These are phyloP conservation scores for Sporothrix brunneoviolacea DNA, from an alignment of 2,329 filamentous ascomycete species.

Conservation along the genomic window DNA sequence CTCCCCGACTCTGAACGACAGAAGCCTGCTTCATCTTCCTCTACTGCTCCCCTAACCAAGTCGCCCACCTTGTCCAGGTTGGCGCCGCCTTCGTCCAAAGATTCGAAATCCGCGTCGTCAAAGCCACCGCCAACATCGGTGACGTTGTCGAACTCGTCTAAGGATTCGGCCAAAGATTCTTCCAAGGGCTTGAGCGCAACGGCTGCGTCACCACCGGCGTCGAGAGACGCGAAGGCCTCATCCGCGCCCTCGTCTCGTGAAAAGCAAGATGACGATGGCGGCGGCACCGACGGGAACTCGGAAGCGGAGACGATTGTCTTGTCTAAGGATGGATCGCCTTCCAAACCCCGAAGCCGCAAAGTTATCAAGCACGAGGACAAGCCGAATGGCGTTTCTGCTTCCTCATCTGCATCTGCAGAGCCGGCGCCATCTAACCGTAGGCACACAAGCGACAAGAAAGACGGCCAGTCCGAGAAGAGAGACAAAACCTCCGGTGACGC, in stretches of 20 bases:
- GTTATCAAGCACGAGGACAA: conserved; percentile 59
- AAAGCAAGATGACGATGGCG: conserved; percentile 37
- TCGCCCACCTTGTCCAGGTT: conserved; percentile 15
- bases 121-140: conserved; percentile 1
- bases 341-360: conserved; percentile 49
- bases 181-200: not conserved
- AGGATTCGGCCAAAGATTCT: not conserved
- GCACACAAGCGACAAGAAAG: conserved; percentile 20
- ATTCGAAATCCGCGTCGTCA: conserved; percentile 5
- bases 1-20: conserved; percentile 30
- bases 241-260: conserved; percentile 25
- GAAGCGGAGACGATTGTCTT: conserved; percentile 68
- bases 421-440: conserved; percentile 5
- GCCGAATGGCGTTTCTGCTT: conserved; percentile 40
- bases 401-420: not conserved
- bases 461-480: conserved; percentile 2
- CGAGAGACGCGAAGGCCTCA: conserved; percentile 27
- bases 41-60: conserved; percentile 22
- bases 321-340: conserved; percentile 58
- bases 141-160: not conserved
- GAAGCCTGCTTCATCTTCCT: conserved; percentile 23
- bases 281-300: conserved; percentile 52
- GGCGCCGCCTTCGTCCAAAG: conserved; percentile 7
- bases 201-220: conserved; percentile 19
- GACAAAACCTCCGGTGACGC: conserved; percentile 18